Percentiles rank a stretch among this genome's conserved stretches.
Conservation (phyloP, 2,329 filamentous ascomycete species). For the Didymella sp. region DNA sequence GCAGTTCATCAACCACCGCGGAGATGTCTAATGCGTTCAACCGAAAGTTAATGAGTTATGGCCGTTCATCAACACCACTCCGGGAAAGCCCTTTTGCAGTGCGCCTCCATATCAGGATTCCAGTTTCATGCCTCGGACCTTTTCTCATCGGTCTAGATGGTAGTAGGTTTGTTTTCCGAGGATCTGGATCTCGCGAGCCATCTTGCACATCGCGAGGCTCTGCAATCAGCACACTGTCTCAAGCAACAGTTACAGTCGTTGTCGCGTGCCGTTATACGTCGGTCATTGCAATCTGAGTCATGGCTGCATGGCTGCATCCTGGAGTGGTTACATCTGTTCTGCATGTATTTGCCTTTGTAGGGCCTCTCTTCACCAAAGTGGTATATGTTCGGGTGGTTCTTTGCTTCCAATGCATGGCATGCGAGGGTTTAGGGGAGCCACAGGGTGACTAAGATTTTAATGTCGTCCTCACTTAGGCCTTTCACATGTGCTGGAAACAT, state of each 20-base stretch:
- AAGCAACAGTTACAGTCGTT: background rate
- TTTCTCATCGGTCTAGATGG: conserved; percentile 9
- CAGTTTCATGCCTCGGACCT: background rate
- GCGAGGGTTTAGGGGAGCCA: conserved; percentile 27
- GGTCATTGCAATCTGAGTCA: conserved; percentile 5
- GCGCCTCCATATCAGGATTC: conserved; percentile 1
- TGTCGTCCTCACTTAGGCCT: conserved; percentile 8
- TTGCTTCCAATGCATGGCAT: conserved; percentile 42
- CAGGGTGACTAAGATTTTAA: conserved; percentile 4
- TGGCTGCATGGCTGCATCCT: conserved; percentile 13
- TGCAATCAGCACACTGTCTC: background rate
- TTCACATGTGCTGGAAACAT: conserved; percentile 16
- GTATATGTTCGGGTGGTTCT: conserved; percentile 45
- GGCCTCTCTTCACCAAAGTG: conserved; percentile 24
- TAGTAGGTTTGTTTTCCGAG: conserved; percentile 10
- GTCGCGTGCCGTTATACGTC: background rate
- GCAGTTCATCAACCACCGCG: conserved; percentile 8
- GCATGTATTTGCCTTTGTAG: conserved; percentile 47
- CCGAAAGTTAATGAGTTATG: conserved; percentile 20
- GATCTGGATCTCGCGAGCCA: background rate
- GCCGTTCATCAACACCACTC: conserved; percentile 9
- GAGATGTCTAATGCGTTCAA: conserved; percentile 20
- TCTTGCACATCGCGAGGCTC: conserved; percentile 4
- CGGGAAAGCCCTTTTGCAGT: conserved; percentile 8
- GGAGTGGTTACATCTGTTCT: conserved; percentile 23